Conservation (phyloP, 345 rosid genomes). For the Iberis pinnata region DNA sequence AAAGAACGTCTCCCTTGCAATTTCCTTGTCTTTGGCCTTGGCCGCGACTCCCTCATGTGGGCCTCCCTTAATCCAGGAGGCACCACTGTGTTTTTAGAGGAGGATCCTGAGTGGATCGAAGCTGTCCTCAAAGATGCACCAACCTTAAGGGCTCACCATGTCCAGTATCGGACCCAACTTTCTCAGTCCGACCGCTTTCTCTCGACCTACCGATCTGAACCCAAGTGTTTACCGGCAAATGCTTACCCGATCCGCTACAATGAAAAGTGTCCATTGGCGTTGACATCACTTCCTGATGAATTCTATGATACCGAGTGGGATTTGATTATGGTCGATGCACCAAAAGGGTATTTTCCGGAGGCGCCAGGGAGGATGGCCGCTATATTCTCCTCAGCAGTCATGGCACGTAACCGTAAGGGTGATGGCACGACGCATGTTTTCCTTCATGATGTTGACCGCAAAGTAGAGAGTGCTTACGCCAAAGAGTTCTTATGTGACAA, state of each 20-base stretch:
- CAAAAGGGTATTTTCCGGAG: constrained; percentile 53
- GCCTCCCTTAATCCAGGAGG: constrained; percentile 62
- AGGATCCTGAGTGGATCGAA: constrained; percentile 57
- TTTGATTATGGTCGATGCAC: constrained; percentile 80
- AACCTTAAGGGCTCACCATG: constrained; percentile 47
- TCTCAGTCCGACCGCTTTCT: constrained; percentile 42
- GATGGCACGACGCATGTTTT: constrained; percentile 63
- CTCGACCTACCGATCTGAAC: constrained; percentile 34
- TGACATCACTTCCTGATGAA: constrained; percentile 67
- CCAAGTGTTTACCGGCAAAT: constrained; percentile 40
- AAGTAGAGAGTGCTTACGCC: constrained; percentile 58
- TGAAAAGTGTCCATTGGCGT: constrained; percentile 46
- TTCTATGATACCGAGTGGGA: constrained; percentile 80
- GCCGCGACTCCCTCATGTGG: constrained; percentile 77
- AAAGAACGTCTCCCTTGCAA: constrained; percentile 45
- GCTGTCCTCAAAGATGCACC: constrained; percentile 45
- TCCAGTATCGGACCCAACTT: constrained; percentile 60
- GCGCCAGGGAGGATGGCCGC: constrained; percentile 84
- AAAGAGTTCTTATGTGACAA: constrained; percentile 58
- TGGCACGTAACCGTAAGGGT: constrained; percentile 66
- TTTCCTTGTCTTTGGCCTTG: constrained; percentile 70
- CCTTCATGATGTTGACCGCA: constrained; percentile 63
- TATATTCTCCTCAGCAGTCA: constrained; percentile 70
- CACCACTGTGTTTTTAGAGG: constrained; percentile 62
- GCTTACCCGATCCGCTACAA: constrained; percentile 51